Percentiles rank a stretch among this genome's conserved stretches.
Conservation (phyloP, 1,284 basidiomycete species). For the Bjerkandera adusta region DNA sequence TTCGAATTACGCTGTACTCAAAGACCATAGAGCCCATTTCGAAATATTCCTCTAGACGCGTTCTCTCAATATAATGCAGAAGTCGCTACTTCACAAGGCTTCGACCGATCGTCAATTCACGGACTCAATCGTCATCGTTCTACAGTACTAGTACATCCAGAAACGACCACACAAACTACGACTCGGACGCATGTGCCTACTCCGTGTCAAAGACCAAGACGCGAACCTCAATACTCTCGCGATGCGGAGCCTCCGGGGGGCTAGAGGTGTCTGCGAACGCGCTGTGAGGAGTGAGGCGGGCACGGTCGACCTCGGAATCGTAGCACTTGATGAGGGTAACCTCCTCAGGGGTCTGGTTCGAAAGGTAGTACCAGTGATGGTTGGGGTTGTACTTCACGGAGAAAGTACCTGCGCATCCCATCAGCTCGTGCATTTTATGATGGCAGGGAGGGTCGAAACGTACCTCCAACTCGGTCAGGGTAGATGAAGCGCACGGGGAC, state of each 20-base stretch:
- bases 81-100: no score
- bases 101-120: no score
- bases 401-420: constrained; percentile 24
- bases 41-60: no score
- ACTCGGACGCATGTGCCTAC: constrained; percentile 8
- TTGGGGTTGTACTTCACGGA: constrained; percentile 35
- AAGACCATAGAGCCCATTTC: no score
- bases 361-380: constrained; percentile 48
- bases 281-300: constrained; percentile 44
- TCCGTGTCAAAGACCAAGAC: constrained; percentile 37
- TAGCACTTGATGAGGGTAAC: constrained; percentile 49
- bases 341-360: constrained; percentile 45
- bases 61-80: no score
- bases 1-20: no score
- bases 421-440: neutral
- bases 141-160: no score
- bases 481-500: constrained; percentile 45
- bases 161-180: neutral
- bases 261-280: constrained; percentile 42
- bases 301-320: constrained; percentile 38
- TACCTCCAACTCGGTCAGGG: constrained; percentile 53
- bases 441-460: constrained; percentile 15
- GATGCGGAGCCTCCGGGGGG: constrained; percentile 37
- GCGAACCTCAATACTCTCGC: constrained; percentile 43
- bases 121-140: no score